These are phyloP conservation scores for Pseudopithomyces chartarum DNA, from an alignment of 2,329 filamentous ascomycete species.

Conservation along the genomic window DNA sequence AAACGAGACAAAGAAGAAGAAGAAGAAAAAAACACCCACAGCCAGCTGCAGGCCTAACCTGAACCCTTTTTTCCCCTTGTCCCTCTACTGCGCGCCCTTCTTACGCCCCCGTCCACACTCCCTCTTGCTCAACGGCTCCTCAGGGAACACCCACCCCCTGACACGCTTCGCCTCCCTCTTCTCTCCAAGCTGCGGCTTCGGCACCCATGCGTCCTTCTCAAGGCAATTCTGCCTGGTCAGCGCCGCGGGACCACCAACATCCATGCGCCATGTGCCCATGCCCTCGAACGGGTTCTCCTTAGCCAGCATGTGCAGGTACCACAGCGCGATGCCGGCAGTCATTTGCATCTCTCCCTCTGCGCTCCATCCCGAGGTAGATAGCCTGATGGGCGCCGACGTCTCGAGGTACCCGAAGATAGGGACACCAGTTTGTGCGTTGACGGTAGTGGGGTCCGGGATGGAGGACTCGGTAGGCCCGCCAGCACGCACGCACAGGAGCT, in stretches of 20 bases:
- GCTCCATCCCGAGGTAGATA: slow-evolving; percentile 49
- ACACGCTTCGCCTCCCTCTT: slow-evolving; percentile 77
- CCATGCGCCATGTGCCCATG: slow-evolving; percentile 68
- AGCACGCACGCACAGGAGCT: slow-evolving; percentile 86
- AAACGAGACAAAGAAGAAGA: neutral
- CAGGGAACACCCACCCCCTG: slow-evolving; percentile 76
- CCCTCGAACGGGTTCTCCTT: slow-evolving; percentile 63
- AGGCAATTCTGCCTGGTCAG: slow-evolving; percentile 72
- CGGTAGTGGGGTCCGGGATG: slow-evolving; percentile 41
- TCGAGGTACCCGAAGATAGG: slow-evolving; percentile 92
- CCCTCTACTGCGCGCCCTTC: slow-evolving; percentile 15
- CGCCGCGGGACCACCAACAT: slow-evolving; percentile 76
- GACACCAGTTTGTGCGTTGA: slow-evolving; percentile 55
- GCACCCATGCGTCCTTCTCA: slow-evolving; percentile 76
- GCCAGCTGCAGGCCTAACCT: neutral
- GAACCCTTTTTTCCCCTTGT: neutral
- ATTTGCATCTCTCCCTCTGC: slow-evolving; percentile 55
- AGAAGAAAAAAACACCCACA: neutral
- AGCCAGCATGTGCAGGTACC: slow-evolving; percentile 76
- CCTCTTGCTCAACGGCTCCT: slow-evolving; percentile 73
- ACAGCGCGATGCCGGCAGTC: slow-evolving; percentile 75
- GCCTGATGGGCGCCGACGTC: slow-evolving; percentile 63
- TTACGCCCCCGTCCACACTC: slow-evolving; percentile 56
- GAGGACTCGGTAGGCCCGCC: slow-evolving; percentile 55
- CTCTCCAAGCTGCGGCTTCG: slow-evolving; percentile 71